Evolutionary conservation across 2,329 filamentous ascomycete species (phyloP), one percentile per base, ranked within the genome.

Genomic region (Akanthomyces muscarius): DNA sequence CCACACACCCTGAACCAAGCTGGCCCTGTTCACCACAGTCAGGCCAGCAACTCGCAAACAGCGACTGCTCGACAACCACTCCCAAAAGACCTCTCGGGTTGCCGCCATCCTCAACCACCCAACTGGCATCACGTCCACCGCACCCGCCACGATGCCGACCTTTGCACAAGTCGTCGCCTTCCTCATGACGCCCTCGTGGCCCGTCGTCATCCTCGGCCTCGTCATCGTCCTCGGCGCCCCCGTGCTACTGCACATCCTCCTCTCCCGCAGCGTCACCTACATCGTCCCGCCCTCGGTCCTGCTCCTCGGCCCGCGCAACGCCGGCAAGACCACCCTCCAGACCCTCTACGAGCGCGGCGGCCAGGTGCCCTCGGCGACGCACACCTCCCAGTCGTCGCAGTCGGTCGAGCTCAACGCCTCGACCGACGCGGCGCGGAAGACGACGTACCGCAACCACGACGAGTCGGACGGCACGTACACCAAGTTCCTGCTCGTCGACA

Each of bases 311-410:
- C 92, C 94, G 18, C 88, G 88, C 62, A 90, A 88, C 66, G 84
- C 86, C 56, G 95, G 95, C 71, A 99, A 98, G 80, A 98, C 95
- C 0, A 85, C 90, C 10, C 86, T 98, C 41, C 78, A 92, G n/a
- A 92, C 91, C 25, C 83, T 95, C 69, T 80, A 86, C 69, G 84
- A 88, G 76, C 82, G 83, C 69, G 84, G 84, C 69, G 71, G 75
- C 66, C 57, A 70, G 33, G 8, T 11, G 33, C 63, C 41, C 50
- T 16, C 59, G 62, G 70, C 74, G 63, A 87, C 84, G n/a, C 82
- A 85, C 75, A 86, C 83, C 36, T 81, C 82, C 30, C 83, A 86
- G 68, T 67, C 75, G 2, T 67, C 79, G 13, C 78, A 82, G 60
- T 71, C 79, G 16, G 76, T 86, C 73, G 83, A 86, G 74, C 80